Evolutionary conservation across 1,139 yeast species (phyloP), one percentile per base, ranked within the genome.

Genomic region (Suhomyces ambrosiae): DNA sequence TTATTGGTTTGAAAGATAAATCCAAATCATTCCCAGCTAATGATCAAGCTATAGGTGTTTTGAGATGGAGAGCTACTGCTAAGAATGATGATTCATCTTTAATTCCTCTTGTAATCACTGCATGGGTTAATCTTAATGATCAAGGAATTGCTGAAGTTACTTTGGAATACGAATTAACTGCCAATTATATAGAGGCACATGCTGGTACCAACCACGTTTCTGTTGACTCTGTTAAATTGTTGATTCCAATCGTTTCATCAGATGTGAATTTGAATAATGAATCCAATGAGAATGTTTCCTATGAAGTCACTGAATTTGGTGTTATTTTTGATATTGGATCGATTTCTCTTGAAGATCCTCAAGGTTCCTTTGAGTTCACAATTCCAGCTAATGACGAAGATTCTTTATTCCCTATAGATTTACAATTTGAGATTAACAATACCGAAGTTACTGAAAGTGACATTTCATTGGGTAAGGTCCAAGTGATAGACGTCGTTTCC

Each of bases 11-110:
- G 53, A 87, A 86, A 58, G 95, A 89, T 57, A 69, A 80, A 38
- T 59, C 76, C 28, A 86, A 88, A 54, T 78, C 89, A 19, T 90
- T 92, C 77, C 97, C 97, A 30, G 73, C 89, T 7, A 88, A 90
- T 61, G 96, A 89, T 61, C 92, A 86, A 58, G 83, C 88, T 40
- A 71, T 89, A 48, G 95, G 95, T 40, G 96, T 92, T 27, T 75
- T 92, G 56, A 84, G 96, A 72, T 92, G 97, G 96, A 78, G 87
- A 63, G 79, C 78, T 23, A 74, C 71, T 27, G 85, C 83, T 27
- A 74, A 77, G 46, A 71, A 71, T 23, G 90, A 82, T 46, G 79
- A 74, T 39, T 69, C 77, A 19, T 61, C 71, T 28, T 68, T 76
- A 40, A 74, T 87, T 37, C 97, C 97, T 26, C 60, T 92, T 37